A percentile compares a stretch with the other conserved stretches of the same genome.
Conservation (phyloP, 2,329 filamentous ascomycete species). For the Penicillium sp. region DNA sequence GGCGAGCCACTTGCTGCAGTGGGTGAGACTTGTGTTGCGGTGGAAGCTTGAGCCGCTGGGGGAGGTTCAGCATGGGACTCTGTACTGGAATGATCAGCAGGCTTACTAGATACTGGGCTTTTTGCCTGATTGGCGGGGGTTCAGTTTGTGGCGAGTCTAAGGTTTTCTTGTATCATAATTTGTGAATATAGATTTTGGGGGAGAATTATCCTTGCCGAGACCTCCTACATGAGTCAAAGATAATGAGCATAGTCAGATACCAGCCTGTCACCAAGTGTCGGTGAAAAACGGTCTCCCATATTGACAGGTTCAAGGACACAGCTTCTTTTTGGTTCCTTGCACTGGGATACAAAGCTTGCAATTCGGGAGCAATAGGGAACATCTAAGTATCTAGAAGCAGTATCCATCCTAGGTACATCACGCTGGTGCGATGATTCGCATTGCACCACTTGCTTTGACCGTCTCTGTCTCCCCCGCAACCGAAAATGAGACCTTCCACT, state of each 20-base stretch:
- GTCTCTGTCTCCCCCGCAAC: not conserved
- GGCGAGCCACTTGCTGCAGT: conserved; percentile 62
- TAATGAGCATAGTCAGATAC: not conserved
- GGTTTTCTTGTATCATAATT: not conserved
- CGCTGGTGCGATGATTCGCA: not conserved
- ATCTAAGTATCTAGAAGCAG: not conserved
- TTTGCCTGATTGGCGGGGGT: too few relatives aligned
- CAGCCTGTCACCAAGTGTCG: not conserved
- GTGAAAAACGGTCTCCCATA: not conserved
- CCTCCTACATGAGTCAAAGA: not conserved
- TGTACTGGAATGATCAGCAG: conserved; percentile 57
- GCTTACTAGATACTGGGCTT: conserved; percentile 39
- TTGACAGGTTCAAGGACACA: not conserved
- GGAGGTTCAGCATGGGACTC: conserved; percentile 54
- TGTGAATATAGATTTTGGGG: not conserved
- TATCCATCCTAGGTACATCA: not conserved
- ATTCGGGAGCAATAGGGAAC: not conserved
- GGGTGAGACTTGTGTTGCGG: conserved; percentile 57
- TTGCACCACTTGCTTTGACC: not conserved
- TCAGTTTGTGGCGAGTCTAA: not conserved
- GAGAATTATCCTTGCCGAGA: not conserved
- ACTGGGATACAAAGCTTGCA: not conserved
- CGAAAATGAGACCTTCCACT: not conserved
- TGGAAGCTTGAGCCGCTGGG: conserved; percentile 60
- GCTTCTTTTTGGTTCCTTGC: too few relatives aligned